These are phyloP conservation scores for grape (Vitis vinifera) DNA, from an alignment of 164 flowering plant species.

Conservation along the genomic window ASM3070453v1 NC_081820.1:20846501-20847000, in stretches of 20 bases:
- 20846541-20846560: not conserved
- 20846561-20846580: not conserved
- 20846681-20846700: no score
- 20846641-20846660: not conserved
- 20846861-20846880: conserved; percentile 65
- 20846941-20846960: conserved; percentile 47
- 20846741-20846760: no score
- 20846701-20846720: no score
- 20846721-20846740: not conserved
- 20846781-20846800: no score
- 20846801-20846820: conserved; percentile 33
- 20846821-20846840: conserved; percentile 59
- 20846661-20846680: no score
- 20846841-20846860: conserved; percentile 46
- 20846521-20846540: not conserved
- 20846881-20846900: conserved; percentile 65
- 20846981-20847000: conserved; percentile 65
- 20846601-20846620: not conserved
- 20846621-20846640: not conserved
- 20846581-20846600: not conserved
- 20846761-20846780: no score
- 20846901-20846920: conserved; percentile 69
- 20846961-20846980: conserved; percentile 65
- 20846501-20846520: not conserved
- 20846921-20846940: conserved; percentile 60